Evolutionary conservation across 2,329 filamentous ascomycete genomes (phyloP).

Genomic region (Aspergillus sp.): DNA sequence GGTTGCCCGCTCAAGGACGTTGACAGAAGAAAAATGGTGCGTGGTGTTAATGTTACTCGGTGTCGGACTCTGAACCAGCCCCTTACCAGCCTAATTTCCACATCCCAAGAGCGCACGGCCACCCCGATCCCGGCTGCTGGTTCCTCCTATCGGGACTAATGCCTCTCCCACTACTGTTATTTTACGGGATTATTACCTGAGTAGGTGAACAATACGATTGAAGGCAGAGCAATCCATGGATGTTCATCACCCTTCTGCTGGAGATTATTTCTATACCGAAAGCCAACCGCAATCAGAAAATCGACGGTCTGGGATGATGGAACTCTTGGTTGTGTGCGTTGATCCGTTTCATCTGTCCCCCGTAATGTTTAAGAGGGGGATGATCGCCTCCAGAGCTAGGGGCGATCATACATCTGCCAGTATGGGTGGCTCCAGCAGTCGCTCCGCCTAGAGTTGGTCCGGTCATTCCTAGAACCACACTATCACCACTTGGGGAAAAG

Average conservation of each 20-base stretch:
- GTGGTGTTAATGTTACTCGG: neutral
- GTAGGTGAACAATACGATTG: no score
- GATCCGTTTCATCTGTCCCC: slow-evolving; percentile 17
- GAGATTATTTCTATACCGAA: no score
- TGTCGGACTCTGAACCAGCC: no score
- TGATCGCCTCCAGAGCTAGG: slow-evolving; percentile 20
- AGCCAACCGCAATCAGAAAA: no score
- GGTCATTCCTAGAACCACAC: neutral
- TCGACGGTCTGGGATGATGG: neutral
- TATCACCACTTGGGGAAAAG: slow-evolving; percentile 6
- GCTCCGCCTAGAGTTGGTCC: slow-evolving; percentile 4
- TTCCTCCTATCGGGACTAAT: neutral
- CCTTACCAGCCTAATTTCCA: neutral
- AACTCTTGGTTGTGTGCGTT: slow-evolving; percentile 1
- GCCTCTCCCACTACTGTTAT: no score
- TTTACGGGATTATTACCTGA: no score
- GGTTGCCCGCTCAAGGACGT: no score
- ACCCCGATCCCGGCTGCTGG: neutral
- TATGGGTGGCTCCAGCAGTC: slow-evolving; percentile 5
- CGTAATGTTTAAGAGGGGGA: slow-evolving; percentile 13
- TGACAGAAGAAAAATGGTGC: neutral
- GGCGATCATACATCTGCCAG: slow-evolving; percentile 17
- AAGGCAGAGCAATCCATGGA: no score
- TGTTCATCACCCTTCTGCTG: no score
- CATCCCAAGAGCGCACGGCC: neutral